Evolutionary conservation across 352 stramenopile species (phyloP).

Genomic region (Pythium periplocum): DNA sequence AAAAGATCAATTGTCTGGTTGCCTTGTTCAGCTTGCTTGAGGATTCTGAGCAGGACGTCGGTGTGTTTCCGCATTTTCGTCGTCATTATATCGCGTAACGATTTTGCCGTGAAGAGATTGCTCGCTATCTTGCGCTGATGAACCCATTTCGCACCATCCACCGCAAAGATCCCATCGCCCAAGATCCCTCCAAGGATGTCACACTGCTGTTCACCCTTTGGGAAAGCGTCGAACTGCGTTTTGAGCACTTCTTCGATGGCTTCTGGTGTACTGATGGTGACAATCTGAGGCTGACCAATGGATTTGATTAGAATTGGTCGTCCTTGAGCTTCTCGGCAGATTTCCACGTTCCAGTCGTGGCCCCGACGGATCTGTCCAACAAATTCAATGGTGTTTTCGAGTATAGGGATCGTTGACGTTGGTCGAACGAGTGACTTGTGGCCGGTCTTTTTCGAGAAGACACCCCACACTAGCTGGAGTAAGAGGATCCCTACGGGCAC

Average conservation of each 20-base stretch:
- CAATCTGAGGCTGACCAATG: conserved; percentile 24
- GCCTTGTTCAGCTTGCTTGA: conserved; percentile 9
- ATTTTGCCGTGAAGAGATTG: conserved; percentile 73
- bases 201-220: conserved; percentile 19
- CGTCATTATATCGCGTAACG: conserved; percentile 43
- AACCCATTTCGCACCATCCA: conserved; percentile 47
- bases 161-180: conserved; percentile 60
- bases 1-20: conserved; percentile 27
- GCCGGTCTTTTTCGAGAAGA: no score
- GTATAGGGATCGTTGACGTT: no score
- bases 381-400: no score
- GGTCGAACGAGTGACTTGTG: no score
- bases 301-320: conserved; percentile 39
- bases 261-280: conserved; percentile 28
- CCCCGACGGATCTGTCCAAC: conserved; percentile 31
- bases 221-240: conserved; percentile 52
- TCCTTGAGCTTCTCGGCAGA: conserved; percentile 20
- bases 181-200: conserved; percentile 48
- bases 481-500: no score
- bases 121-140: conserved; percentile 76
- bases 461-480: no score
- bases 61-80: conserved; percentile 25
- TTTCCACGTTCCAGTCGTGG: conserved; percentile 60
- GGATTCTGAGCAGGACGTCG: conserved; percentile 23
- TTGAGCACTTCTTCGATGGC: conserved; percentile 43